Percentiles rank a stretch among this genome's conserved stretches.
Conservation (phyloP, 192 early-diverging fungal species). For the Backusella westeae region DNA sequence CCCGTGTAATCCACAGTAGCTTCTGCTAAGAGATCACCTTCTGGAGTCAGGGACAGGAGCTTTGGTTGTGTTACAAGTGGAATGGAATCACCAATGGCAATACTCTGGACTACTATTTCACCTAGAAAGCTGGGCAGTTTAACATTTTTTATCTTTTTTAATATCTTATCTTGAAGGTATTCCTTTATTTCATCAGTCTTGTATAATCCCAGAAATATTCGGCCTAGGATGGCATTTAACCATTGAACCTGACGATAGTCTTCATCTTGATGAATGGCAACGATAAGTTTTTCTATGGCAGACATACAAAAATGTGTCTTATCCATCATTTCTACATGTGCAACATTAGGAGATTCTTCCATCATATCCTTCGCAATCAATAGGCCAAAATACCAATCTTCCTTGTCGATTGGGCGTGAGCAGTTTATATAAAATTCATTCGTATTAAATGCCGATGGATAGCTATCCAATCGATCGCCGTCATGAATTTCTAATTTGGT, state of each 20-base stretch:
- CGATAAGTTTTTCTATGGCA: conserved; percentile 40
- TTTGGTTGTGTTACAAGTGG: conserved; percentile 77
- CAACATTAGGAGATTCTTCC: conserved; percentile 47
- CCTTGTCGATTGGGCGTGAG: conserved; percentile 70
- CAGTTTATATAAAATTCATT: conserved; percentile 69
- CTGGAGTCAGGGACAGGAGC: conserved; percentile 62
- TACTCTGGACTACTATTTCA: conserved; percentile 72
- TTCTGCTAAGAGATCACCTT: conserved; percentile 73
- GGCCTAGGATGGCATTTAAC: conserved; percentile 84
- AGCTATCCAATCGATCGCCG: conserved; percentile 36
- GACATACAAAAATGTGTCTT: conserved; percentile 38
- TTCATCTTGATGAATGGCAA: conserved; percentile 52
- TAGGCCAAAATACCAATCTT: conserved; percentile 89
- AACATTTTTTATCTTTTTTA: conserved; percentile 59
- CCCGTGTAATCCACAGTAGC: conserved; percentile 80
- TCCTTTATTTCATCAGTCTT: conserved; percentile 44
- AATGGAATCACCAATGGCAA: conserved; percentile 73
- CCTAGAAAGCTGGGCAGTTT: conserved; percentile 68
- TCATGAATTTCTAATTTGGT: neutral
- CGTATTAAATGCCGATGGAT: conserved; percentile 38
- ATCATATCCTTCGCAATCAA: conserved; percentile 57
- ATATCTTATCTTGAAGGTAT: conserved; percentile 40
- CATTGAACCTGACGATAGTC: conserved; percentile 53
- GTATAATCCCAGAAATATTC: conserved; percentile 71
- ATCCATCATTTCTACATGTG: conserved; percentile 26